Conservation (phyloP, 2,329 filamentous ascomycete species). For the Alternaria ethzedia region DNA sequence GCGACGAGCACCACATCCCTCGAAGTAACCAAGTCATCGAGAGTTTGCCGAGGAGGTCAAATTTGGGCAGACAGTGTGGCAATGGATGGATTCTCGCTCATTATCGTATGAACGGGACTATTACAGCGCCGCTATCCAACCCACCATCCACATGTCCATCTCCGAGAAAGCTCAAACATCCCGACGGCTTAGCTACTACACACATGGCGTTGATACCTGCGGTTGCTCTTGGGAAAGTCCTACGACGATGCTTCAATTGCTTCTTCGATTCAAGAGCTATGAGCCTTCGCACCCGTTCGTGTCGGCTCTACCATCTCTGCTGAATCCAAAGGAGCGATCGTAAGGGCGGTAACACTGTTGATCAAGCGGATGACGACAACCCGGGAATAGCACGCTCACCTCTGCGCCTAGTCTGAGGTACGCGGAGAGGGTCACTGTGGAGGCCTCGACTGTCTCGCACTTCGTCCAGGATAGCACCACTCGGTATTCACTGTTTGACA, state of each 20-base stretch:
- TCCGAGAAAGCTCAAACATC: background rate
- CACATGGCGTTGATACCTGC: background rate
- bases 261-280: background rate
- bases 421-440: no score
- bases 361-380: no score
- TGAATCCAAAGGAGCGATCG: background rate
- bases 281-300: background rate
- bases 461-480: no score
- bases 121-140: background rate
- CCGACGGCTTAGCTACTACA: background rate
- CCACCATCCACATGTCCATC: background rate
- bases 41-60: background rate
- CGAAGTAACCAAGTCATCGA: background rate
- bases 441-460: no score
- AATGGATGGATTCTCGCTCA: background rate
- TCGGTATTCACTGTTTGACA: background rate
- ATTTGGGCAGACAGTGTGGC: background rate
- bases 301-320: background rate
- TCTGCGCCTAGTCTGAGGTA: no score
- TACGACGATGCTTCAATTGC: background rate
- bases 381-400: no score
- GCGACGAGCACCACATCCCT: background rate
- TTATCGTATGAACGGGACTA: background rate
- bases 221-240: background rate
- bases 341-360: no score